These are phyloP conservation scores for Fusarium brachygibbosum DNA, from an alignment of 2,329 filamentous ascomycete genomes.

Conservation along the genomic window DNA sequence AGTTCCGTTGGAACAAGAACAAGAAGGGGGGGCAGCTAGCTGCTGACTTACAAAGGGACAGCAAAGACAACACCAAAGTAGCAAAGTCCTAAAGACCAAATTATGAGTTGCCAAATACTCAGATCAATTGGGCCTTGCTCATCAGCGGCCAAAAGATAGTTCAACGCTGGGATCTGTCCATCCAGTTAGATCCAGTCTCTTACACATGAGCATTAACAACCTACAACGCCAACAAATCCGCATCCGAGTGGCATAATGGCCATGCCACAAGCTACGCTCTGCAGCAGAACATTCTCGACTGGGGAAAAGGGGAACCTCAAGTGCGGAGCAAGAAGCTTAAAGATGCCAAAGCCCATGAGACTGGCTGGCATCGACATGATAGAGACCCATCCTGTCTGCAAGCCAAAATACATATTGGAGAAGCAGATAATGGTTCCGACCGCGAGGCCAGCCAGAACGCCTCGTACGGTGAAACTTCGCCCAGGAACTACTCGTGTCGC, in stretches of 20 bases:
- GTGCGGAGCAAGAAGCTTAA: slow-evolving; percentile 80
- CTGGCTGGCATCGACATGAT: slow-evolving; percentile 98
- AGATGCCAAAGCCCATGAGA: slow-evolving; percentile 93
- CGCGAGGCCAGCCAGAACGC: slow-evolving; percentile 80
- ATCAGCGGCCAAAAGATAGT: slow-evolving; percentile 81
- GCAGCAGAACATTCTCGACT: slow-evolving; percentile 95
- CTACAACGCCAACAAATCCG: slow-evolving; percentile 89
- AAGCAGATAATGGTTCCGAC: slow-evolving; percentile 95
- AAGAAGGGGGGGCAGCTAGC: background rate
- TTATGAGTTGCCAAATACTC: slow-evolving; percentile 79
- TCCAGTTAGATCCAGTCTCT: slow-evolving; percentile 12
- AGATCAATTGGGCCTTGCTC: slow-evolving; percentile 84
- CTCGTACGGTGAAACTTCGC: slow-evolving; percentile 86
- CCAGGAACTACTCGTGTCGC: slow-evolving; percentile 54
- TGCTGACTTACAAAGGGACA: slow-evolving; percentile 75
- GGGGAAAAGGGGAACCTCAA: slow-evolving; percentile 88
- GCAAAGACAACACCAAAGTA: slow-evolving; percentile 98
- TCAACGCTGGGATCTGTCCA: slow-evolving; percentile 82
- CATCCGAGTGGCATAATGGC: slow-evolving; percentile 97
- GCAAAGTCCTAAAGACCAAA: slow-evolving; percentile 94
- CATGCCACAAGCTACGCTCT: slow-evolving; percentile 94
- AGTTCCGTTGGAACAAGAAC: slow-evolving; percentile 2
- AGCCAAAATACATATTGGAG: slow-evolving; percentile 98
- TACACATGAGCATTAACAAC: slow-evolving; percentile 45
- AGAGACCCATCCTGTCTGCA: slow-evolving; percentile 81